These are phyloP conservation scores for Daedaleopsis sinensis DNA, from an alignment of 768 basidiomycete genomes.

Conservation along the genomic window DNA sequence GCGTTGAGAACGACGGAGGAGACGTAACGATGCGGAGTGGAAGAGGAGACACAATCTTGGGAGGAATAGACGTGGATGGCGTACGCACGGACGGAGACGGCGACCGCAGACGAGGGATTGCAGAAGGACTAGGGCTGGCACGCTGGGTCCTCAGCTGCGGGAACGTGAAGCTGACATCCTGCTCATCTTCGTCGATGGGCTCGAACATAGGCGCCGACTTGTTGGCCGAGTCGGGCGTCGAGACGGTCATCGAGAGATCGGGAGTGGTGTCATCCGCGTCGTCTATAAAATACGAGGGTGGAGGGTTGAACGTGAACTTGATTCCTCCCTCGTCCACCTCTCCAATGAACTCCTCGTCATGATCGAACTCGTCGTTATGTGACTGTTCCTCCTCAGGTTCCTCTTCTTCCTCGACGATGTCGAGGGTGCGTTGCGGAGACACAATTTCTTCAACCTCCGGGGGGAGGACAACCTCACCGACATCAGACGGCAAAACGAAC, in stretches of 20 bases:
- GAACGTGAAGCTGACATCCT: constrained; percentile 20
- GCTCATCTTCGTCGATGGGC: constrained; percentile 19
- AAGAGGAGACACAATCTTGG: constrained; percentile 34
- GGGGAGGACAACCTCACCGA: constrained; percentile 39
- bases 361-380: constrained; percentile 29
- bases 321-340: constrained; percentile 67
- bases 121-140: constrained; percentile 43
- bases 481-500: constrained; percentile 49
- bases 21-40: constrained; percentile 26
- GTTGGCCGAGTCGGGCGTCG: constrained; percentile 14
- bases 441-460: constrained; percentile 32
- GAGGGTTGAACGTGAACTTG: constrained; percentile 71
- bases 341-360: constrained; percentile 58
- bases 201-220: constrained; percentile 14
- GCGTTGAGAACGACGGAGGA: constrained; percentile 44
- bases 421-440: constrained; percentile 37
- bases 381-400: constrained; percentile 47
- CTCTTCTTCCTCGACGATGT: constrained; percentile 48
- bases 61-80: constrained; percentile 33
- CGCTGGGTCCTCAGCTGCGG: constrained; percentile 22
- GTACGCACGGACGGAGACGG: constrained; percentile 34
- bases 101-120: constrained; percentile 50
- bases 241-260: constrained; percentile 17
- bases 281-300: constrained; percentile 36
- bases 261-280: constrained; percentile 22